Conservation (phyloP, 2,329 filamentous ascomycete genomes). For the Orbilia oligospora region DNA sequence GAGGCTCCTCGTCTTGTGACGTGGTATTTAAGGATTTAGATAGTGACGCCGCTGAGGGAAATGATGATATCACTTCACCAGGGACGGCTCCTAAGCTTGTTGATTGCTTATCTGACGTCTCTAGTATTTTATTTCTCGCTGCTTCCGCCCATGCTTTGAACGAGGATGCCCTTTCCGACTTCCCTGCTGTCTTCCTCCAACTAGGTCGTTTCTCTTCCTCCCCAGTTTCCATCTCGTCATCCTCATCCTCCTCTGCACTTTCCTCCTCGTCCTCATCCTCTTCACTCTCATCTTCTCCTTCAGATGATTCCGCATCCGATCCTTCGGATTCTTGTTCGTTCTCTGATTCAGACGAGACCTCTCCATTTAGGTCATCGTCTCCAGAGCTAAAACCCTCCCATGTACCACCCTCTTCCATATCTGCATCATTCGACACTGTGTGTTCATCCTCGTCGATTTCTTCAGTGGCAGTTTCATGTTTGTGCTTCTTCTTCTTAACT, state of each 20-base stretch:
- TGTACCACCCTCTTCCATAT: conserved; percentile 65
- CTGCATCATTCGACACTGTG: conserved; percentile 59
- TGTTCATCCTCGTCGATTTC: conserved; percentile 63
- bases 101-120: conserved; percentile 71
- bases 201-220: conserved; percentile 68
- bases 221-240: conserved; percentile 62
- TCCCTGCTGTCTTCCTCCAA: conserved; percentile 65
- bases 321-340: neutral
- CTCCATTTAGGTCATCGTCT: conserved; percentile 27
- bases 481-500: conserved; percentile 80
- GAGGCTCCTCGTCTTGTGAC: conserved; percentile 46
- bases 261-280: conserved; percentile 68
- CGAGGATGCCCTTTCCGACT: conserved; percentile 73
- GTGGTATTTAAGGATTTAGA: conserved; percentile 66
- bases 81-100: conserved; percentile 66
- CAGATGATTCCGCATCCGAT: conserved; percentile 18
- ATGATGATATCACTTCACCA: conserved; percentile 65
- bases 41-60: conserved; percentile 64
- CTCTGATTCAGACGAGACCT: conserved; percentile 1
- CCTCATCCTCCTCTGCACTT: conserved; percentile 32
- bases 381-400: conserved; percentile 62
- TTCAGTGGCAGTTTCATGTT: conserved; percentile 68
- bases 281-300: conserved; percentile 33
- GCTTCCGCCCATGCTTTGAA: conserved; percentile 96
- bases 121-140: conserved; percentile 86